Evolutionary conservation across 371 early-diverging fungal species (phyloP).

Genomic region (Rhizomucor miehei): DNA sequence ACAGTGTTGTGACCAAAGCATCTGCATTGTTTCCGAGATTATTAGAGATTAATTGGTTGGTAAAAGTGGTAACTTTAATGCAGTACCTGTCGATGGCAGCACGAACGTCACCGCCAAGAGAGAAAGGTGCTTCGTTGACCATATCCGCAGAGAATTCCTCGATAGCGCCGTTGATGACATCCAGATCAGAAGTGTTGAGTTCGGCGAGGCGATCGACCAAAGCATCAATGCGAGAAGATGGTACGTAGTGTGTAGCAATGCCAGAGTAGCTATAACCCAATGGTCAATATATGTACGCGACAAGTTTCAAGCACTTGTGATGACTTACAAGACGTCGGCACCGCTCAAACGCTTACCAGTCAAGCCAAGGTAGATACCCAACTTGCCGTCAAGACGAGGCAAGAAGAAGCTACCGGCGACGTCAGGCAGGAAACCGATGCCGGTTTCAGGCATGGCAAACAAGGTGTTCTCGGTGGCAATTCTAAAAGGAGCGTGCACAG

Average conservation of each 20-base stretch:
- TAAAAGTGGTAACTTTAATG: no score
- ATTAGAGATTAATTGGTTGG: no score
- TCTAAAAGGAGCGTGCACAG: slow-evolving; percentile 94
- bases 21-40: no score
- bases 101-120: slow-evolving; percentile 65
- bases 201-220: slow-evolving; percentile 85
- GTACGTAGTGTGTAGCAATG: slow-evolving; percentile 95
- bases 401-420: slow-evolving; percentile 96
- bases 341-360: slow-evolving; percentile 85
- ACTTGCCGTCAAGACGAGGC: slow-evolving; percentile 88
- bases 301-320: no score
- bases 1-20: slow-evolving; percentile 75
- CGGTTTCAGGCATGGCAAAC: slow-evolving; percentile 96
- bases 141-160: slow-evolving; percentile 86
- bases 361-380: slow-evolving; percentile 91
- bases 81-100: slow-evolving; percentile 72
- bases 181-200: slow-evolving; percentile 72
- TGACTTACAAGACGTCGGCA: slow-evolving; percentile 76
- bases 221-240: slow-evolving; percentile 78
- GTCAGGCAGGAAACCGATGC: slow-evolving; percentile 95
- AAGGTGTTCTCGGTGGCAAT: slow-evolving; percentile 93
- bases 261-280: slow-evolving; percentile 12
- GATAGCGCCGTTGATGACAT: slow-evolving; percentile 84
- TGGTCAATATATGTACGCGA: background rate
- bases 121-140: slow-evolving; percentile 24